Conservation (phyloP, 495 filamentous ascomycete species). For the Trichoderma virens region DNA sequence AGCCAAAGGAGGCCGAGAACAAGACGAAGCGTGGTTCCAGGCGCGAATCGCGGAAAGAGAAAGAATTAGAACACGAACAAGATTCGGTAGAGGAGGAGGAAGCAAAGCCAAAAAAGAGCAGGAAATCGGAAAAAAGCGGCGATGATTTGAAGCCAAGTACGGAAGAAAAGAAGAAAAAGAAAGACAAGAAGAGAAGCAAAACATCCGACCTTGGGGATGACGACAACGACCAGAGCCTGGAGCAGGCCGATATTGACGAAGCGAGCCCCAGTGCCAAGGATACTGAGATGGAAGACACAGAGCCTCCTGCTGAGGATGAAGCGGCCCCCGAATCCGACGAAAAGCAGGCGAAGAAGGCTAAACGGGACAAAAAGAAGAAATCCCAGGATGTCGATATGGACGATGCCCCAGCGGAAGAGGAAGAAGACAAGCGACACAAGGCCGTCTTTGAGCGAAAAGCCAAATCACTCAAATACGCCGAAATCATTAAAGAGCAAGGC, state of each 20-base stretch:
- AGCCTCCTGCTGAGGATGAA: not conserved
- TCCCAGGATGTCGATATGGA: conserved; percentile 21
- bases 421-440: conserved; percentile 24
- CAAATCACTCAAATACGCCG: conserved; percentile 15
- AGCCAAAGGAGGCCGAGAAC: not conserved
- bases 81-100: conserved; percentile 18
- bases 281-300: conserved; percentile 1
- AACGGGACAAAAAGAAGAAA: conserved; percentile 21
- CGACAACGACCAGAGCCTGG: not conserved
- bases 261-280: not conserved
- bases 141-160: conserved; percentile 18
- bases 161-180: conserved; percentile 35
- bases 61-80: not conserved
- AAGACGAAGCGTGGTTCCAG: not conserved
- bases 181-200: conserved; percentile 33
- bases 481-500: conserved; percentile 20
- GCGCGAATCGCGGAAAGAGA: not conserved
- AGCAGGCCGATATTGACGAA: not conserved
- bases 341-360: conserved; percentile 23
- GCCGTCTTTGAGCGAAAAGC: conserved; percentile 25
- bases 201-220: not conserved
- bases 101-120: conserved; percentile 17
- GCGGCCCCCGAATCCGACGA: not conserved
- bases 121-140: not conserved
- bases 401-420: conserved; percentile 20